Evolutionary conservation across 2,329 filamentous ascomycete species (phyloP).

Genomic region (Shiraia sp.): DNA sequence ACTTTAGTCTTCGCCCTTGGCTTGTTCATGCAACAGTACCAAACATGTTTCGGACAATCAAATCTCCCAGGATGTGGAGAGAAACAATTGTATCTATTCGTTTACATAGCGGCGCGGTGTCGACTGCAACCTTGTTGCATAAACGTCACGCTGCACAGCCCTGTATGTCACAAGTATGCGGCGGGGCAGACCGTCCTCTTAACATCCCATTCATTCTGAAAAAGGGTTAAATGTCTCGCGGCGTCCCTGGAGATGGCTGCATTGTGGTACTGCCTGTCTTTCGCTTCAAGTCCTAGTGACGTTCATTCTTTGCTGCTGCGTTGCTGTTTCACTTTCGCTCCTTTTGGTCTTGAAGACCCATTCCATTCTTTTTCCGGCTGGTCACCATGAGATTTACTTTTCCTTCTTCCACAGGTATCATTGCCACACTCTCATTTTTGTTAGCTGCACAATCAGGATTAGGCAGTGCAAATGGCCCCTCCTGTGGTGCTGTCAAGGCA

Average conservation of each 20-base stretch:
- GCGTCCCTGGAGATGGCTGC: too few relatives aligned
- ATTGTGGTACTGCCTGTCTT: constrained; percentile 24
- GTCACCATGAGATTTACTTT: constrained; percentile 34
- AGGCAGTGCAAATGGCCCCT: constrained; percentile 22
- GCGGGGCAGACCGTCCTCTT: constrained; percentile 16
- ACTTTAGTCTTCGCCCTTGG: too few relatives aligned
- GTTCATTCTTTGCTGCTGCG: constrained; percentile 26
- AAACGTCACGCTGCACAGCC: constrained; percentile 20
- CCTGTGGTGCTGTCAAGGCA: constrained; percentile 21
- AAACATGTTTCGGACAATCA: constrained; percentile 35
- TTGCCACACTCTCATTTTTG: constrained; percentile 23
- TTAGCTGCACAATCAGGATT: constrained; percentile 15
- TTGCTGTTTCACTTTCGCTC: constrained; percentile 22
- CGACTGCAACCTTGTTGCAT: too few relatives aligned
- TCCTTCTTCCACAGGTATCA: constrained; percentile 21
- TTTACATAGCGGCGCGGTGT: background rate
- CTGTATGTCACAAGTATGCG: constrained; percentile 14
- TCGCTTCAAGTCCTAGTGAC: constrained; percentile 24
- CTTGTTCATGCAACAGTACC: constrained; percentile 20
- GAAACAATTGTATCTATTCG: constrained; percentile 1
- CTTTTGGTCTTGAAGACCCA: constrained; percentile 26
- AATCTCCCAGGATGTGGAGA: constrained; percentile 12
- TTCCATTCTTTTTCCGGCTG: constrained; percentile 33
- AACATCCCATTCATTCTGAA: constrained; percentile 15
- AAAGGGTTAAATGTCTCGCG: constrained; percentile 12